Evolutionary conservation across 805 yeast genomes (phyloP).

Genomic region (Nakazawaea ishiwadae): DNA sequence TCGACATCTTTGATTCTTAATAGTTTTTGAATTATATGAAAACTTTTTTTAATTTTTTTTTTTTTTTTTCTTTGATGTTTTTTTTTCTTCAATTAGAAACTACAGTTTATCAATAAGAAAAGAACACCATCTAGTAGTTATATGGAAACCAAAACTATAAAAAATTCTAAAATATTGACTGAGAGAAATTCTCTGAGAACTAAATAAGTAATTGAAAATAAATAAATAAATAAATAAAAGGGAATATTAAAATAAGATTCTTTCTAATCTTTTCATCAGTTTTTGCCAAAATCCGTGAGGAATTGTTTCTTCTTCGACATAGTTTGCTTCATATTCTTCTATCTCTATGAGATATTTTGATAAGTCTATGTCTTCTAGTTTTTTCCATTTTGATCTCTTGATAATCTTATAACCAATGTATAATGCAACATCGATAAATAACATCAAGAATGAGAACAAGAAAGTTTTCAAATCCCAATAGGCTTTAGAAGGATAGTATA

Average conservation of each 20-base stretch:
- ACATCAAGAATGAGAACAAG: constrained; percentile 68
- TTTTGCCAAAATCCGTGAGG: neutral
- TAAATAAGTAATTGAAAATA: no score
- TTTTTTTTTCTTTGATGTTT: neutral
- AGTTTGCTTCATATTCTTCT: constrained; percentile 47
- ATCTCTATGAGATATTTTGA: constrained; percentile 50
- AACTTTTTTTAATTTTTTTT: neutral
- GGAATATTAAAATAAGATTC: neutral
- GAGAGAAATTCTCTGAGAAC: neutral
- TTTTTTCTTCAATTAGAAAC: neutral
- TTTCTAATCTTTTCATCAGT: constrained; percentile 1
- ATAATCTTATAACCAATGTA: constrained; percentile 47
- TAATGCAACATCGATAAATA: constrained; percentile 48
- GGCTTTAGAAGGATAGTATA: constrained; percentile 57
- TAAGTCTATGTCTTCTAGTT: constrained; percentile 47
- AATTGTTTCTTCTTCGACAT: neutral
- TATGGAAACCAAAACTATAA: no score
- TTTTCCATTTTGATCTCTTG: constrained; percentile 42
- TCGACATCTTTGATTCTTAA: constrained; percentile 36
- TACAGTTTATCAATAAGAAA: no score
- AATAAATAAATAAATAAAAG: neutral
- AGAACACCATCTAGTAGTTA: no score
- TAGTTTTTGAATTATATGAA: neutral
- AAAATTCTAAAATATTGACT: no score
- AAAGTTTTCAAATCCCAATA: constrained; percentile 60